A percentile compares a stretch with the other conserved stretches of the same genome.
Conservation (phyloP, 345 rosid species). For the Kernera saxatilis region DNA sequence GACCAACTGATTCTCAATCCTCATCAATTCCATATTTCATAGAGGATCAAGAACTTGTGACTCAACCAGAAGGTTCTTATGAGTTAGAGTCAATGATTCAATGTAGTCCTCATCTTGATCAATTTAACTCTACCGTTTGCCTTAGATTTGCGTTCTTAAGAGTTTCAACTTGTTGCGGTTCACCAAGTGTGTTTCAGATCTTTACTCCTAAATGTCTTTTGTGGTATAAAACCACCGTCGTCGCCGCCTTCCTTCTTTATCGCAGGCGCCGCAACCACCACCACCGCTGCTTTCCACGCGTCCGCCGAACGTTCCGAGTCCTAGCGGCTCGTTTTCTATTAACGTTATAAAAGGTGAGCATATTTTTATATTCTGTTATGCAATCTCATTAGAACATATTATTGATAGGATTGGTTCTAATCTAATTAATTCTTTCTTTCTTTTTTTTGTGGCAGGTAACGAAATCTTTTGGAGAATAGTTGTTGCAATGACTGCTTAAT, state of each 20-base stretch:
- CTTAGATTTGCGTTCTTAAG: neutral
- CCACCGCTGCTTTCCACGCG: too few species aligned
- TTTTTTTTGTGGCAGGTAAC: neutral
- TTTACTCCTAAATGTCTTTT: constrained; percentile 14
- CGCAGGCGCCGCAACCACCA: neutral
- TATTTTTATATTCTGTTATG: neutral
- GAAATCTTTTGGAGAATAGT: neutral
- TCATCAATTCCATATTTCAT: neutral
- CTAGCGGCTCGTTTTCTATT: too few species aligned
- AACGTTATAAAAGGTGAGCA: neutral
- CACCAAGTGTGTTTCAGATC: neutral
- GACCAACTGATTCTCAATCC: neutral
- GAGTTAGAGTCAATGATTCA: constrained; percentile 3
- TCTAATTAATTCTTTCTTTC: too few species aligned
- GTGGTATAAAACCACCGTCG: neutral
- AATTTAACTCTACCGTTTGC: neutral
- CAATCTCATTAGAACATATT: neutral
- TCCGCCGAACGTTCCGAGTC: too few species aligned
- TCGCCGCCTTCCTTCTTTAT: too few species aligned
- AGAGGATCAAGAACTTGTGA: neutral
- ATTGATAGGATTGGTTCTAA: neutral
- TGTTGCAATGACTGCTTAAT: neutral
- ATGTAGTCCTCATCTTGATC: constrained; percentile 10
- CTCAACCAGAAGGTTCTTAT: neutral
- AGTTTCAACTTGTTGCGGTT: neutral